phyloP scores from a whole-genome alignment of 2,329 filamentous ascomycete species.

The Chaetomium olivaceum region DNA sequence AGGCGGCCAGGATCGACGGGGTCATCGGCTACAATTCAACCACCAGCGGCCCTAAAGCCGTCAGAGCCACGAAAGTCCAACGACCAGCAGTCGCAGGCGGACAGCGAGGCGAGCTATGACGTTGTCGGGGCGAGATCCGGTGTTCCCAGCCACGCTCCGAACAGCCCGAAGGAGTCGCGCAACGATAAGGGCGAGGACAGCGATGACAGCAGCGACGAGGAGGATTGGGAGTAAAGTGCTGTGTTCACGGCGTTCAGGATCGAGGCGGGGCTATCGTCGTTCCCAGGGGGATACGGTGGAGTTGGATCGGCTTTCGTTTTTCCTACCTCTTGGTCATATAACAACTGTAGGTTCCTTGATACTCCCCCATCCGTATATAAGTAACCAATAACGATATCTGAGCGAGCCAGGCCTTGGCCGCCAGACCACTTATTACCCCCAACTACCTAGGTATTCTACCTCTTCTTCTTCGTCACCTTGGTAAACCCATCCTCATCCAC shows the following conservation, averaged over 20 bases:
- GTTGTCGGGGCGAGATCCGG: conserved; percentile 79
- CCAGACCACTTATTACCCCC: background rate
- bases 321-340: background rate
- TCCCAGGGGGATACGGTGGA: conserved; percentile 11
- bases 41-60: conserved; percentile 56
- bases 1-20: conserved; percentile 51
- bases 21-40: conserved; percentile 63
- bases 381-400: background rate
- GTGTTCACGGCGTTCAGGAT: conserved; percentile 6
- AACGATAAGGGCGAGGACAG: conserved; percentile 48
- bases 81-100: conserved; percentile 85
- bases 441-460: conserved; percentile 42
- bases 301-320: conserved; percentile 13
- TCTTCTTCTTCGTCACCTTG: conserved; percentile 70
- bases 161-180: conserved; percentile 59
- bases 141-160: conserved; percentile 74
- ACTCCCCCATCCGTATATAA: background rate
- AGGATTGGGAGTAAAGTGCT: conserved; percentile 69
- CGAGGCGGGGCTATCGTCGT: background rate
- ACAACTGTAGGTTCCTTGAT: background rate
- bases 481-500: conserved; percentile 82
- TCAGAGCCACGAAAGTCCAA: conserved; percentile 71
- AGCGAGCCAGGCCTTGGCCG: background rate
- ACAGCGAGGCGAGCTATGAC: conserved; percentile 95
- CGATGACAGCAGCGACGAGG: conserved; percentile 64